Evolutionary conservation across 768 basidiomycete species (phyloP).

Genomic region (Xanthoconium stramineum): DNA sequence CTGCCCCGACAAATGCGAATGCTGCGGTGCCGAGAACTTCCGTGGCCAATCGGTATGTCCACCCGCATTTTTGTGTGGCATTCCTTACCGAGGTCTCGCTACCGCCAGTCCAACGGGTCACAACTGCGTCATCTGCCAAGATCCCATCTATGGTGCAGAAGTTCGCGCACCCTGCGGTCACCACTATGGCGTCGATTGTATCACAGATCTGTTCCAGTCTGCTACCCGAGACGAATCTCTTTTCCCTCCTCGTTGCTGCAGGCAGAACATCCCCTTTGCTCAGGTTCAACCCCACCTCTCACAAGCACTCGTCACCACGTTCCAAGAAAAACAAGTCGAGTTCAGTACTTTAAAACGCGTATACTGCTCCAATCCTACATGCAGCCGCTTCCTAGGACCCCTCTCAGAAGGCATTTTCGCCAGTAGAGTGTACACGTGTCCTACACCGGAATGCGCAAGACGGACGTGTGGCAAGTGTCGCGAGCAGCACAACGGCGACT

Average conservation of each 20-base stretch:
- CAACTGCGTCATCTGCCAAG: slow-evolving; percentile 35
- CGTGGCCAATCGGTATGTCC: slow-evolving; percentile 15
- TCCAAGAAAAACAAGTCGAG: slow-evolving; percentile 30
- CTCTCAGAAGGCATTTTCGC: slow-evolving; percentile 27
- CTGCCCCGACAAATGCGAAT: not conserved
- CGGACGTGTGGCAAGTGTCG: slow-evolving; percentile 28
- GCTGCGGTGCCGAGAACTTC: not conserved
- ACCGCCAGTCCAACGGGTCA: slow-evolving; percentile 22
- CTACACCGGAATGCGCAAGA: slow-evolving; percentile 15
- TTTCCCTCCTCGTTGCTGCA: slow-evolving; percentile 41
- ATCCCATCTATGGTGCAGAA: slow-evolving; percentile 27
- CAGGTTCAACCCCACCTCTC: slow-evolving; percentile 26
- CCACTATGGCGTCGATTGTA: slow-evolving; percentile 33
- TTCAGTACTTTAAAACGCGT: slow-evolving; percentile 24
- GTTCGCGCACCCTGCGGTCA: slow-evolving; percentile 35
- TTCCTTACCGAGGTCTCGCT: not conserved
- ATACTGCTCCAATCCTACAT: slow-evolving; percentile 35
- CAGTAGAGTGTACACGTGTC: slow-evolving; percentile 17
- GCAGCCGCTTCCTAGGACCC: slow-evolving; percentile 38
- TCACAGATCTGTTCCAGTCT: slow-evolving; percentile 33
- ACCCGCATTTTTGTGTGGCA: not conserved
- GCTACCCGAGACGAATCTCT: slow-evolving; percentile 38
- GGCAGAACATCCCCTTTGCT: slow-evolving; percentile 26
- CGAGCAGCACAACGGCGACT: slow-evolving; percentile 19
- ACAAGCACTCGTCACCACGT: slow-evolving; percentile 14